Percentiles rank a stretch among this genome's conserved stretches.
Evolutionary conservation across 768 basidiomycete species (phyloP).

Genomic region (Pilatotrama ljubarskyi): DNA sequence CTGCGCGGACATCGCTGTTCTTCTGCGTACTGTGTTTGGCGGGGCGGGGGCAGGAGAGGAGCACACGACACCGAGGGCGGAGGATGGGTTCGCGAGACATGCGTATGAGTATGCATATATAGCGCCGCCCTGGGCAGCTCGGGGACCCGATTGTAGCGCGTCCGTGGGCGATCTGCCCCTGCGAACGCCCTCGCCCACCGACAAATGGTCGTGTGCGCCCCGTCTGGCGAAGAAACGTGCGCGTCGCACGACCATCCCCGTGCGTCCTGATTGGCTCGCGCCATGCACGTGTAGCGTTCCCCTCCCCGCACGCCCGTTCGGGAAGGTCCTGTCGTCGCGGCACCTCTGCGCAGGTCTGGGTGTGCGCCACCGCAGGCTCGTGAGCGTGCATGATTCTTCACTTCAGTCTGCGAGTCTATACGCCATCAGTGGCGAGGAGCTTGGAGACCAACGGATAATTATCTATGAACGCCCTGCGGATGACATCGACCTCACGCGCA

Average conservation of each 20-base stretch:
- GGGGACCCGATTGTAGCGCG: background rate
- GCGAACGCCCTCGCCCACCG: constrained; percentile 16
- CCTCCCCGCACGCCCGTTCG: constrained; percentile 3
- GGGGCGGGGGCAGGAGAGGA: constrained; percentile 2
- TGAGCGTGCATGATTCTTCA: background rate
- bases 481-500: too few species aligned
- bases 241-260: constrained; percentile 33
- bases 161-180: constrained; percentile 12
- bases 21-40: background rate
- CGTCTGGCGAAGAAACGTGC: constrained; percentile 24
- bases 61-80: constrained; percentile 19
- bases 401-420: too few species aligned
- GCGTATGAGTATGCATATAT: constrained; percentile 1
- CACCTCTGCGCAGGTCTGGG: background rate
- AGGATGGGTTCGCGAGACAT: constrained; percentile 3
- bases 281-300: constrained; percentile 29
- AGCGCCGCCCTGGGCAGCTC: background rate
- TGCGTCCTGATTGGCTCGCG: constrained; percentile 27
- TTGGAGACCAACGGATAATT: too few species aligned
- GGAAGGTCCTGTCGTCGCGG: constrained; percentile 18
- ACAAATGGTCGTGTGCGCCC: constrained; percentile 31
- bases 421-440: too few species aligned
- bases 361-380: background rate
- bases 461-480: too few species aligned
- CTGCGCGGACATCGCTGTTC: constrained; percentile 15